phyloP scores from a whole-genome alignment of 306 rosid genomes.

The Ceratonia siliqua region DNA sequence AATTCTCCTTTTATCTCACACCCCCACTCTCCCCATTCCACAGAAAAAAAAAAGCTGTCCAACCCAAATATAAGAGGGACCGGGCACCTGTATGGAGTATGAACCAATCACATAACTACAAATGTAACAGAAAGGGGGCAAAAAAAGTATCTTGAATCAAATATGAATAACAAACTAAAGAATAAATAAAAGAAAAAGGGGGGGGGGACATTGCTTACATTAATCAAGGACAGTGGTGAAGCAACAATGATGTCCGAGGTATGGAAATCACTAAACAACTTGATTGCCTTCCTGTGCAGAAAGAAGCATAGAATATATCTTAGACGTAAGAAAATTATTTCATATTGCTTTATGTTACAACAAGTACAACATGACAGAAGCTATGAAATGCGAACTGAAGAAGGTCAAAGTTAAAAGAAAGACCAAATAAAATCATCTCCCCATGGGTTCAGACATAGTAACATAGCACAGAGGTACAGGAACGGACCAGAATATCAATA shows the following conservation, averaged over 20 bases:
- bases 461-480: neutral
- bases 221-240: constrained; percentile 74
- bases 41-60: neutral
- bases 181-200: neutral
- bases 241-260: constrained; percentile 88
- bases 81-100: too few species aligned
- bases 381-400: neutral
- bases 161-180: constrained; percentile 13
- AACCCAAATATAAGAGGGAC: neutral
- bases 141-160: neutral
- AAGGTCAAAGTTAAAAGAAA: neutral
- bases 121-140: constrained; percentile 10
- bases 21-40: too few species aligned
- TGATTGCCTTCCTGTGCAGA: constrained; percentile 68
- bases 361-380: neutral
- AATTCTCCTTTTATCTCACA: neutral
- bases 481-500: neutral
- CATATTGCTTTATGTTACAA: neutral
- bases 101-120: neutral
- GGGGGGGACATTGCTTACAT: constrained; percentile 65
- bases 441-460: neutral
- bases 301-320: neutral
- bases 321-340: constrained; percentile 15
- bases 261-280: constrained; percentile 86
- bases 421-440: too few species aligned